Evolutionary conservation across 1,284 basidiomycete genomes (phyloP), one percentile per base, ranked within the genome.

Genomic region (Cutaneotrichosporon cavernicola): DNA sequence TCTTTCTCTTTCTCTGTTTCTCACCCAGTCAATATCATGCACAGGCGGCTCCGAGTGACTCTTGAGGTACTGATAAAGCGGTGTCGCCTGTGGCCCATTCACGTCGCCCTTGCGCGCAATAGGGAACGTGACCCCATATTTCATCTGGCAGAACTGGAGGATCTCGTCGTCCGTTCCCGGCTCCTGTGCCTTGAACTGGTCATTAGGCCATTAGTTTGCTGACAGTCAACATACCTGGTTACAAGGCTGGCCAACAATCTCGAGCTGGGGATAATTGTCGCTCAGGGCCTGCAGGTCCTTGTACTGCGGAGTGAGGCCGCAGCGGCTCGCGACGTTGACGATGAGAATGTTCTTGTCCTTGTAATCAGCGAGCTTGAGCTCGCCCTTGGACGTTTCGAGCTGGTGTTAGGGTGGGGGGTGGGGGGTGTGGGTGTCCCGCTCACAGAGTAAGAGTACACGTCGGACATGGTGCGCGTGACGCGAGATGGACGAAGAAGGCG

Each of bases 181-280:
- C 74, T 94, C 91, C 81, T 93, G 90, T 40, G 46, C 58, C 60
- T 63, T 75, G 75, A 82, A 81, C 62, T 63, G 32, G 11, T 3
- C 5, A 38, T 51, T 30, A 62, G 60, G 11, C 26, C 5, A 38
- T 51, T 30, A 62, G 60, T 43, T 26, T 26, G 26, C 26, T 26
- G 26, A 36, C 7, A 36, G 22, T 9, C 31, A 18, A 26, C 40
- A 26, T 18, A 53, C 62, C 83, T 94, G 92, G 78, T 96, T 95
- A 83, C 88, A 94, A 36, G 92, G 92, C 84, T 95, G 95, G 2
- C 93, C 92, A 63, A 96, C 84, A 71, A 95, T 86, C 65, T 88
- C 83, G 61, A 96, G 84, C 18, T 84, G 90, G 65, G 89, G 88
- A 83, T 93, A 89, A 79, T 92, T 91, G 70, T 93, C 87, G 79